Conservation (phyloP, 768 basidiomycete genomes). For the Trametes cinnabarina region DNA sequence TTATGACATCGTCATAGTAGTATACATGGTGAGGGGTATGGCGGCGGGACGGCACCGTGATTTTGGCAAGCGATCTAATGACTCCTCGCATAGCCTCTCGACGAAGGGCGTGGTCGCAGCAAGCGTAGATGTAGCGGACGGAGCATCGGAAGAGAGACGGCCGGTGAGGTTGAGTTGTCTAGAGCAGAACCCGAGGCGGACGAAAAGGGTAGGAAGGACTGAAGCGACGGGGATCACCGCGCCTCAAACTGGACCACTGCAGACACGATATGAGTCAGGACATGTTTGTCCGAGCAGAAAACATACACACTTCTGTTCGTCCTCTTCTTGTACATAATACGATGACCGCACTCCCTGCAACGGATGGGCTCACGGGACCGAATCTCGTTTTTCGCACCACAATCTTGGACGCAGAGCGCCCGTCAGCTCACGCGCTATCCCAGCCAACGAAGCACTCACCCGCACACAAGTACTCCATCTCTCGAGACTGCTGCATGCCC, state of each 20-base stretch:
- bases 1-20: conserved; percentile 13
- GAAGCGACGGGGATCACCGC: conserved; percentile 41
- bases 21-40: conserved; percentile 12
- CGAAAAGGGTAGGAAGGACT: conserved; percentile 2
- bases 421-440: not conserved
- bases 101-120: not conserved
- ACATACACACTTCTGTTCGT: conserved; percentile 80
- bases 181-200: not conserved
- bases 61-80: not conserved
- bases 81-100: not conserved
- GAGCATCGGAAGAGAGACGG: not conserved
- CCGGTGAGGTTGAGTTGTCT: not conserved
- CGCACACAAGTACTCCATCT: conserved; percentile 87
- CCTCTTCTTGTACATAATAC: conserved; percentile 98
- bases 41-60: conserved; percentile 7
- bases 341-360: conserved; percentile 94
- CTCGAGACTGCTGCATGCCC: conserved; percentile 38
- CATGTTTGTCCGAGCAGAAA: not conserved
- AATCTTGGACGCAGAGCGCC: conserved; percentile 51
- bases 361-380: conserved; percentile 89
- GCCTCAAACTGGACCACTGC: conserved; percentile 86
- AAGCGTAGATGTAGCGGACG: not conserved
- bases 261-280: conserved; percentile 8
- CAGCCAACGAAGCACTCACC: conserved; percentile 42
- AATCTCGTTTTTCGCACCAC: conserved; percentile 90